These are phyloP conservation scores for Hymenoscyphus scutula DNA, from an alignment of 2,329 filamentous ascomycete species.

Conservation along the genomic window DNA sequence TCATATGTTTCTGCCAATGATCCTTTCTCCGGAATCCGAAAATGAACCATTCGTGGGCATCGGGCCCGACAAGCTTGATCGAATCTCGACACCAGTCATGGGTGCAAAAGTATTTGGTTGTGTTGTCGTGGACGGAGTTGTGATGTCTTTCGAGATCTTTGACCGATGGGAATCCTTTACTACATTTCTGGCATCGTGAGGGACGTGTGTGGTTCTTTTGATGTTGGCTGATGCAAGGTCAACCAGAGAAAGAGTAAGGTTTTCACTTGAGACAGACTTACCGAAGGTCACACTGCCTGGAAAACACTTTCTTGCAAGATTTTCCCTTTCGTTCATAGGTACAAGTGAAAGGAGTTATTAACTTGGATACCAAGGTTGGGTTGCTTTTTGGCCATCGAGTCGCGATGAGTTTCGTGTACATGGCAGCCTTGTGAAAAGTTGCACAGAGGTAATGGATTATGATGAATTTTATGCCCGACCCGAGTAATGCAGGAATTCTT, in stretches of 20 bases:
- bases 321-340: neutral
- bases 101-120: neutral
- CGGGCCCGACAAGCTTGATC: neutral
- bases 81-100: neutral
- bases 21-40: neutral
- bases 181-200: neutral
- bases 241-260: neutral
- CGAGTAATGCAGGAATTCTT: too few relatives aligned
- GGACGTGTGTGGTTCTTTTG: slow-evolving; percentile 1
- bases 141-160: neutral
- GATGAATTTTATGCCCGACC: too few relatives aligned
- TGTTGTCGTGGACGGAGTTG: neutral
- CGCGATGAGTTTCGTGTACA: neutral
- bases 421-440: neutral
- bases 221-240: neutral
- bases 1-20: slow-evolving; percentile 5
- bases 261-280: neutral
- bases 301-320: neutral
- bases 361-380: neutral
- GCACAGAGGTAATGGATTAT: too few relatives aligned
- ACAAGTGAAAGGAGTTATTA: neutral
- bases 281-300: neutral
- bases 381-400: neutral
- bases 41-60: neutral
- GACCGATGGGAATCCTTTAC: neutral